Evolutionary conservation across 1,284 basidiomycete species (phyloP), one percentile per base, ranked within the genome.

Genomic region (Sporisorium graminicola): DNA sequence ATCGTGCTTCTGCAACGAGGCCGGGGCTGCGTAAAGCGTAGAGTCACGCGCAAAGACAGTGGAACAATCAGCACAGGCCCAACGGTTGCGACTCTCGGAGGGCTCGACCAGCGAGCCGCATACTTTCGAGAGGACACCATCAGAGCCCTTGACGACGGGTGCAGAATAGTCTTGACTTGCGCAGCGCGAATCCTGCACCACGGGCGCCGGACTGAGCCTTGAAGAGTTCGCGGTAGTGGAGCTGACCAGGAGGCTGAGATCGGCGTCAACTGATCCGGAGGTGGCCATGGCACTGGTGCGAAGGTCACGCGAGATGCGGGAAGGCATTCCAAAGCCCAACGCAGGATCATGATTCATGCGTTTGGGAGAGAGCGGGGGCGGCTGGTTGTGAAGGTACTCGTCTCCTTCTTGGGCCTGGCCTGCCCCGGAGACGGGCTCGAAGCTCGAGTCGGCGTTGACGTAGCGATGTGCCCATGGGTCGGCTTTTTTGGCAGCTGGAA

Each of bases 91-190:
- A 9, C 47, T 65, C 3, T 54, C 49, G 20, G 63, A 52, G 5
- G 81, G 81, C 53, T 81, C 80, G 52, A 83, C 61, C 13, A 83
- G 56, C 42, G 65, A 72, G 7, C 81, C 81, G 42, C 67, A 74
- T 5, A 83, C 76, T 55, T 82, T 83, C 13, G 74, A 74, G 7
- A 83, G 62, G 3, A 60, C 70, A 5, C 81, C 81, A 29, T 76
- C 75, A 18, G 79, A 68, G 12, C 67, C 65, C 16, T 66, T 58
- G 43, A 79, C 56, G 42, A 74, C 43, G 6, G 79, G 79, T 1
- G 77, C 65, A 0, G 77, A 56, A 53, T 78, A 78, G 68, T 78
- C 72, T 22, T 76, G 65, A 27, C 68, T 71, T 3, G 50, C 26
- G 2, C 57, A 35, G 2, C 58, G 46, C 40, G 46, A 7, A 10